Evolutionary conservation across 352 stramenopile genomes (phyloP).

Genomic region (Phytophthora cajani): DNA sequence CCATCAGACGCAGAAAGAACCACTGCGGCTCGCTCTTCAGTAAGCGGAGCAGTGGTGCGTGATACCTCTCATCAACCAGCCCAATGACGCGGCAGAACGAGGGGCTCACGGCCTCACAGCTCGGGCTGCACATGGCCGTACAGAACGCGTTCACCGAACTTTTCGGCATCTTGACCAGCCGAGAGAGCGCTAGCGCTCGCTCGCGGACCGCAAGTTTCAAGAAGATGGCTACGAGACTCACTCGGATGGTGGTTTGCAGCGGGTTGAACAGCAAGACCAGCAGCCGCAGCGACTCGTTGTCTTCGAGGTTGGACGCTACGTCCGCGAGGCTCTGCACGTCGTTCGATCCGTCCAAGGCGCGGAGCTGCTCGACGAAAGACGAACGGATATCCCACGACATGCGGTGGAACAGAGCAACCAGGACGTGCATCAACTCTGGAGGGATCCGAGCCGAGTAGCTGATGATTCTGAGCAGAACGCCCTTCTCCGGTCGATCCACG

Average conservation of each 20-base stretch:
- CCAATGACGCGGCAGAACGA: slow-evolving; percentile 56
- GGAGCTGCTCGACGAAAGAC: slow-evolving; percentile 68
- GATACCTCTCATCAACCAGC: slow-evolving; percentile 47
- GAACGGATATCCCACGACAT: slow-evolving; percentile 65
- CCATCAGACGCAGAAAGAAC: slow-evolving; percentile 60
- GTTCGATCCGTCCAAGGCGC: slow-evolving; percentile 43
- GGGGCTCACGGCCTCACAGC: slow-evolving; percentile 35
- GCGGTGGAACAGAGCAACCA: slow-evolving; percentile 54
- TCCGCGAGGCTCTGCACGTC: slow-evolving; percentile 47
- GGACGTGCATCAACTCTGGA: slow-evolving; percentile 45
- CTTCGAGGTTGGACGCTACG: slow-evolving; percentile 44
- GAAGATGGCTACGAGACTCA: slow-evolving; percentile 42
- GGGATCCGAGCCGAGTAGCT: slow-evolving; percentile 51
- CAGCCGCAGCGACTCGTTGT: slow-evolving; percentile 40
- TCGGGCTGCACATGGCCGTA: slow-evolving; percentile 33
- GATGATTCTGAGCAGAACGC: slow-evolving; percentile 66
- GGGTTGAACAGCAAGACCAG: slow-evolving; percentile 57
- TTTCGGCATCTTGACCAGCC: slow-evolving; percentile 57
- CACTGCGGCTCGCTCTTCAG: slow-evolving; percentile 47
- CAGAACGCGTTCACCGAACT: slow-evolving; percentile 46
- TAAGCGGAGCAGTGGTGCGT: slow-evolving; percentile 47
- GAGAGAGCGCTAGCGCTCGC: slow-evolving; percentile 28
- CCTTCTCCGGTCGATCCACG: slow-evolving; percentile 46
- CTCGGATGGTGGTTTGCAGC: slow-evolving; percentile 42
- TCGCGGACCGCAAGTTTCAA: slow-evolving; percentile 37